Base-by-base conservation (phyloP, 2,329 filamentous ascomycete species). In the Cercospora sesami region DNA sequence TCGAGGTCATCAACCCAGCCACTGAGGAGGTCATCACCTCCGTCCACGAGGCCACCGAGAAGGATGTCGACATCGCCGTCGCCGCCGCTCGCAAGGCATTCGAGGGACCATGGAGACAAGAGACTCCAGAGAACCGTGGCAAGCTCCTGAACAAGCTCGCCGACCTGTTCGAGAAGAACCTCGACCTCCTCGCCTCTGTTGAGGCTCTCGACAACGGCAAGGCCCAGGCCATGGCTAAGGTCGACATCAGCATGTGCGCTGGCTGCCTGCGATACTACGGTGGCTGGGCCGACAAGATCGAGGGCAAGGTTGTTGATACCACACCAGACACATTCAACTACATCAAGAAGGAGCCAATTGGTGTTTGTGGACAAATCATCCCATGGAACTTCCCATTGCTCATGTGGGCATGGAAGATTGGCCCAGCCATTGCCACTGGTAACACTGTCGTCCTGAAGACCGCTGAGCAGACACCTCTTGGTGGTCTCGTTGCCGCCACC, bases 121-220 rank as follows among this genome's bases (percentile, higher is more conserved):
- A 87, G 73, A 87, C 90, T 18, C 92, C 94, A 64, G 85, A 89
- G 75, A 81, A 89, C 78, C 90, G 94, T 74, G 88, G 91, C 77
- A 85, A 84, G 75, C 81, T 89, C 71, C 83, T 97, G 71, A 81
- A 84, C 73, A 94, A 92, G 81, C 89, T 97, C 59, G 92, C 93
- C 78, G 88, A 94, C 48, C 84, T 96, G 57, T 85, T 90, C 72
- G 91, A 96, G 84, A 86, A 92, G 85, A 90, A 97, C 81, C 70
- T 83, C 39, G 90, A 95, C 45, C 83, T 89, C 58, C 86, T 97
- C 71, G 91, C 92, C 64, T 86, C 92, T 21, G 89, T 96, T 67
- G 94, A 97, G 85, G 89, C 92, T 48, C 86, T 96, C 65, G 93
- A 96, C 85, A 93, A 96, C 78, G 94, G 91, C 80, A 95, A 95